Percentiles rank a stretch among this genome's conserved stretches.
phyloP scores from a whole-genome alignment of 441 rosid species.

The Populus tomentosa region DNA sequence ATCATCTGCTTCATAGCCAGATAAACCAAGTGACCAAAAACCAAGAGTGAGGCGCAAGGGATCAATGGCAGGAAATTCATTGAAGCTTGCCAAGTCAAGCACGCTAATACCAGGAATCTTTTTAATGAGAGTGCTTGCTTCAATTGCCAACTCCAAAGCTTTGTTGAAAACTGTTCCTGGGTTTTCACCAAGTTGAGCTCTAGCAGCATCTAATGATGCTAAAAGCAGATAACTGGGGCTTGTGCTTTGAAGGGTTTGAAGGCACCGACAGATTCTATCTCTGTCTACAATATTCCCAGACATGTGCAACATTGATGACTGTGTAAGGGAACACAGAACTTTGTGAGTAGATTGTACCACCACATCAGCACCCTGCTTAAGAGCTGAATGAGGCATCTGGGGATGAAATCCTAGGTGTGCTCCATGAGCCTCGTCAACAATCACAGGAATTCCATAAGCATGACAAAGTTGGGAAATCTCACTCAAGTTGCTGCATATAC shows the following conservation, averaged over 20 bases:
- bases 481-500: slow-evolving; percentile 49
- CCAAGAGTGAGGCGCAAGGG: slow-evolving; percentile 54
- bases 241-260: slow-evolving; percentile 54
- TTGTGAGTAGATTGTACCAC: slow-evolving; percentile 63
- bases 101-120: slow-evolving; percentile 34
- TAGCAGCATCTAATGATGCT: slow-evolving; percentile 64
- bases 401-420: slow-evolving; percentile 62
- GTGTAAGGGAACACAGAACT: slow-evolving; percentile 56
- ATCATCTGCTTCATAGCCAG: slow-evolving; percentile 56
- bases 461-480: slow-evolving; percentile 49
- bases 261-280: slow-evolving; percentile 45
- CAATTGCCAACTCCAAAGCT: slow-evolving; percentile 36
- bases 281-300: slow-evolving; percentile 41
- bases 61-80: slow-evolving; percentile 34
- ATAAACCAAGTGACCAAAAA: slow-evolving; percentile 46
- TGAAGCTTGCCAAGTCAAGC: slow-evolving; percentile 27
- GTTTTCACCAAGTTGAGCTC: slow-evolving; percentile 50
- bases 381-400: slow-evolving; percentile 47
- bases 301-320: slow-evolving; percentile 64
- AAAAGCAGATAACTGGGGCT: slow-evolving; percentile 63
- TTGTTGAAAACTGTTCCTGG: slow-evolving; percentile 32
- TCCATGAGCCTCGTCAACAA: slow-evolving; percentile 69
- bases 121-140: slow-evolving; percentile 24
- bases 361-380: slow-evolving; percentile 55
- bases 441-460: slow-evolving; percentile 44